These are phyloP conservation scores for Ashbya aceris DNA, from an alignment of 1,139 yeast genomes.

Conservation along the genomic window DNA sequence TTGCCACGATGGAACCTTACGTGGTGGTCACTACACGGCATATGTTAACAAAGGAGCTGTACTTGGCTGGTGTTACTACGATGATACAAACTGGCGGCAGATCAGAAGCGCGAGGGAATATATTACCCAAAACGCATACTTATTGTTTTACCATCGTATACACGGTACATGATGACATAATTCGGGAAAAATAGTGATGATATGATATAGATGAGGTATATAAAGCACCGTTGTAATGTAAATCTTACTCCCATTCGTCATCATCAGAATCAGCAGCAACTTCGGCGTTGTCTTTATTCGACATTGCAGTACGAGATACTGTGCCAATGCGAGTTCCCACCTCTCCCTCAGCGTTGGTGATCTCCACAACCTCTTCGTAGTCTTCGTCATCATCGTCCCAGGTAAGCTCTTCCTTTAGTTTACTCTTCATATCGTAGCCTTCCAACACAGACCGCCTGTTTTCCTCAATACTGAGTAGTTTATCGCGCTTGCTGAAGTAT, in stretches of 20 bases:
- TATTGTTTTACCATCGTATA: constrained; percentile 48
- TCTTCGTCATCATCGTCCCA: constrained; percentile 29
- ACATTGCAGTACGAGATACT: not conserved
- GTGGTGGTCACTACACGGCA: constrained; percentile 90
- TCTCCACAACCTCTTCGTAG: constrained; percentile 14
- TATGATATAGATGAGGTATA: constrained; percentile 3
- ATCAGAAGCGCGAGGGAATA: constrained; percentile 23
- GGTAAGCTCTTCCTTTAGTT: constrained; percentile 15
- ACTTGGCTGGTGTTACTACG: constrained; percentile 32
- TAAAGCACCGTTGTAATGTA: not conserved
- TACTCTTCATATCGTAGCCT: constrained; percentile 12
- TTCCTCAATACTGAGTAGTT: constrained; percentile 53
- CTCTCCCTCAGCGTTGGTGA: not conserved
- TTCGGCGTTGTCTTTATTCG: not conserved
- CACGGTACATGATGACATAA: constrained; percentile 10
- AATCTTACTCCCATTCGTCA: constrained; percentile 47
- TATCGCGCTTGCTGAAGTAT: constrained; percentile 50
- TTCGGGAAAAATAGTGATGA: constrained; percentile 1
- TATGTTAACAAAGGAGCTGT: constrained; percentile 57
- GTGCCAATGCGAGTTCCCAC: not conserved
- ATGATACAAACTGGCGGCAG: constrained; percentile 26
- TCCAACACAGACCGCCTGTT: constrained; percentile 53
- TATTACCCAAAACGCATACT: constrained; percentile 53
- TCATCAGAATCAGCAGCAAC: constrained; percentile 35
- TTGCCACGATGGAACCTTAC: constrained; percentile 74